Evolutionary conservation across 768 basidiomycete species (phyloP), one percentile per base, ranked within the genome.

Genomic region (Lenzites betulinus): DNA sequence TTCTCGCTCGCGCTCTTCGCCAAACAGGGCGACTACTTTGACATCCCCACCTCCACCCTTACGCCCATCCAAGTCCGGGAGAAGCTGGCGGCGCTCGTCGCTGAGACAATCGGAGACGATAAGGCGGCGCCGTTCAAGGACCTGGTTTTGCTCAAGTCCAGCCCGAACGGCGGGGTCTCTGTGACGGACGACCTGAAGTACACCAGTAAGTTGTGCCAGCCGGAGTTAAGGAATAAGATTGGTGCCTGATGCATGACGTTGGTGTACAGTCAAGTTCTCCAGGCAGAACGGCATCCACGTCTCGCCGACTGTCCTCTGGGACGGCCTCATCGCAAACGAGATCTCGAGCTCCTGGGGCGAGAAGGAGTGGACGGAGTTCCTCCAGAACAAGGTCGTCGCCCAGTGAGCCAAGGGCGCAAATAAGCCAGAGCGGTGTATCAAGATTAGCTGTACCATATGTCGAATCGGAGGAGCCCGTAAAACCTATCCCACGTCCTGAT

Each of bases 271-370:
- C 79, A 97, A 95, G 74, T 88, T 89, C 71, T 85, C 90, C 16
- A 80, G 95, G 63, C 95, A 97, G 77, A 97, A 98, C 62, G 81
- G 91, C 2, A 85, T 97, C 41, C 95, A 98, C 65, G 92, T 96
- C 48, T 95, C 93, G 1, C 93, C 94, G 4, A 90, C 93, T 41
- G 83, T 80, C 2, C 75, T 92, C 2, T 90, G 86, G 84, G 88
- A 94, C 65, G 90, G 92, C 51, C 77, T 88, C 56, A 69, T 92
- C 53, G 88, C 84, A 12, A 81, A 77, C 50, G 87, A 91, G 49
- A 78, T 95, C 33, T 89, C 88, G 6, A 93, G 92, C 69, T 82
- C 86, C 22, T 97, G 92, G 91, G 88, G 83, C 4, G 81, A 88
- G 68, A 78, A 78, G 41, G 90, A 97, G 70, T 96, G 94, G 94